Conservation (phyloP, 2,329 filamentous ascomycete genomes). For the Eutypa lata region DNA sequence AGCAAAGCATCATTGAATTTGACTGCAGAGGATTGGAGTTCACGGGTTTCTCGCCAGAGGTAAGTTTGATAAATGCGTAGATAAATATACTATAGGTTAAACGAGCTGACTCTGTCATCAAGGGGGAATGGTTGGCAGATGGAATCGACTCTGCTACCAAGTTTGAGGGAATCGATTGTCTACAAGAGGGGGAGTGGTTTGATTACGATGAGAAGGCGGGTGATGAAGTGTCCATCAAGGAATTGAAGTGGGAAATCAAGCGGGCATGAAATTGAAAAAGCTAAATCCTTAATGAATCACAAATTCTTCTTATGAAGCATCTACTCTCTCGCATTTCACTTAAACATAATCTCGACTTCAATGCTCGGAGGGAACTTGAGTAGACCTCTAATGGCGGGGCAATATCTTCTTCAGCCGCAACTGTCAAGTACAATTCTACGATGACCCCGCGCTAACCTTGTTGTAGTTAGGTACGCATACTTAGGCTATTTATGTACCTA, state of each 20-base stretch:
- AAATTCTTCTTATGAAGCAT: too few species aligned
- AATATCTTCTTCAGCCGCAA: too few species aligned
- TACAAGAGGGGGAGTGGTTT: conserved; percentile 92
- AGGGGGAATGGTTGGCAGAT: conserved; percentile 84
- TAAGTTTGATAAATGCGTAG: conserved; percentile 34
- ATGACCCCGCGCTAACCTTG: too few species aligned
- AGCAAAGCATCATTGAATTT: conserved; percentile 79
- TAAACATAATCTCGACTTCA: too few species aligned
- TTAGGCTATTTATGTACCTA: not conserved
- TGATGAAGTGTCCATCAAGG: conserved; percentile 90
- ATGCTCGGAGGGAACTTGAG: too few species aligned
- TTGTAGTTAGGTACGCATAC: too few species aligned
- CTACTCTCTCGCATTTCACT: too few species aligned
- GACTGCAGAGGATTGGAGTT: conserved; percentile 96
- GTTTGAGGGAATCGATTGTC: conserved; percentile 71
- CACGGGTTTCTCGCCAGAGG: conserved; percentile 84
- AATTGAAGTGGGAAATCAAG: conserved; percentile 81
- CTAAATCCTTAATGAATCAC: too few species aligned
- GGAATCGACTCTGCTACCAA: conserved; percentile 77
- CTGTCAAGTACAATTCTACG: too few species aligned
- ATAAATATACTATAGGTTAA: not conserved
- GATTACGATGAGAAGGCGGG: conserved; percentile 94
- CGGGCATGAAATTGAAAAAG: conserved; percentile 50
- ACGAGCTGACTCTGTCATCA: not conserved
- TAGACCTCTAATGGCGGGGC: too few species aligned